Percentiles rank a stretch among this genome's conserved stretches.
Evolutionary conservation across 371 early-diverging fungal species (phyloP).

Genomic region (Mortierella sp.): DNA sequence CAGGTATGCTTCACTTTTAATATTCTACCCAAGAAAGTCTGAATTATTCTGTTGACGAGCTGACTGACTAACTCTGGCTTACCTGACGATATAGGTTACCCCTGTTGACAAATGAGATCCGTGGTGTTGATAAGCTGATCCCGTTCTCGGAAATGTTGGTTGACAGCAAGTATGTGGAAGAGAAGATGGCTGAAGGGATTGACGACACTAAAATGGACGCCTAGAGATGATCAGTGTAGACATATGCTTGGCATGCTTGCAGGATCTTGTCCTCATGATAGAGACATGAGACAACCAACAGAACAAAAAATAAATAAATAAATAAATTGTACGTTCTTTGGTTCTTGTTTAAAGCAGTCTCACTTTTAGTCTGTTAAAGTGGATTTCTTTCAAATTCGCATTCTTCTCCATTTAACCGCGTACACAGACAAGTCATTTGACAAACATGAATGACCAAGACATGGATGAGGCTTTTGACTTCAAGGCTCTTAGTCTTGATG

Average conservation of each 20-base stretch:
- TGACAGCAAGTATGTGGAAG: conserved; percentile 71
- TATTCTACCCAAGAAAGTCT: too few relatives aligned
- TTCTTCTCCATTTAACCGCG: background rate
- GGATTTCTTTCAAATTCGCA: too few relatives aligned
- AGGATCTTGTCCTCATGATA: background rate
- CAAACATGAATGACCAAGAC: conserved; percentile 37
- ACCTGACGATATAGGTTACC: conserved; percentile 78
- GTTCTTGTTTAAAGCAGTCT: conserved; percentile 1
- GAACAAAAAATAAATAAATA: background rate
- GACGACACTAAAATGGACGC: conserved; percentile 31
- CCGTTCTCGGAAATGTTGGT: conserved; percentile 93
- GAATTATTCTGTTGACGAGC: too few relatives aligned
- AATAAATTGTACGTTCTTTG: background rate
- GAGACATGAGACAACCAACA: background rate
- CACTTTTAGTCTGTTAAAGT: too few relatives aligned
- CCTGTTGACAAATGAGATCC: conserved; percentile 95
- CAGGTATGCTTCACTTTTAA: conserved; percentile 21
- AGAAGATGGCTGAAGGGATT: conserved; percentile 43
- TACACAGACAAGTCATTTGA: background rate
- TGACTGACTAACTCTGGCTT: too few relatives aligned
- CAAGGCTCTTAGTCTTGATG: conserved; percentile 28
- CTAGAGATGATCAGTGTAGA: background rate
- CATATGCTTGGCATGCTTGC: background rate
- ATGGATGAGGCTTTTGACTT: conserved; percentile 53
- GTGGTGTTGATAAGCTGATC: conserved; percentile 94